Evolutionary conservation across 1,139 yeast species (phyloP), one percentile per base, ranked within the genome.

Genomic region (Geotrichum australiense): DNA sequence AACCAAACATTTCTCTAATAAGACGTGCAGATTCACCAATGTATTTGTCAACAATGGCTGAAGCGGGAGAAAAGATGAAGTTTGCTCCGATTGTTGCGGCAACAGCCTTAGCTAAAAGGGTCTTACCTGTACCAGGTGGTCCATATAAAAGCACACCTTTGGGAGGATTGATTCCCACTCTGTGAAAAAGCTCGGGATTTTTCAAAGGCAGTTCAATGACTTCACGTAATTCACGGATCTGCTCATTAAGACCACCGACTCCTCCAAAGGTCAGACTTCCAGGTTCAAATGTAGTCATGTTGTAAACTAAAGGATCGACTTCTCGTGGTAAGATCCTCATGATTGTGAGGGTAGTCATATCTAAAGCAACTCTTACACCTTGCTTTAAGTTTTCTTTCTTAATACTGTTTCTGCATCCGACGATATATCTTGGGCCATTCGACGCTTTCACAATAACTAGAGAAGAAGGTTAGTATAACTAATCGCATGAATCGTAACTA

Each of bases 91-190:
- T 86, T 4, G 97, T 91, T 36, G 98, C 97, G 4, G 99, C 98
- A 34, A 89, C 97, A 0, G 98, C 98, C 60, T 91, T 89, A 10
- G 98, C 98, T 55, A 91, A 72, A 49, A 91, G 69, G 0, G 98
- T 91, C 62, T 91, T 91, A 61, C 98, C 98, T 0, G 98, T 91
- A 56, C 98, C 98, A 21, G 98, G 98, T n/a, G 98, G 98, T 2
- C 98, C 99, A 58, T 93, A 93, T 46, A 93, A 71, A 51, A 93
- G 70, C 12, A 93, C 98, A 61, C 98, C 99, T 66, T 91, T 93
- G 44, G 99, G 98, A 15, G 97, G 95, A 59, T 87, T 86, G 63
- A 93, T 93, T 39, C 99, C 99, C 20, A 93, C 96, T 61, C 98
- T 78, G 50, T 83, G 72, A 63, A 93, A 93, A 54, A 93, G 74